Evolutionary conservation across 495 filamentous ascomycete genomes (phyloP).

Genomic region (Talaromyces thailandensis): DNA sequence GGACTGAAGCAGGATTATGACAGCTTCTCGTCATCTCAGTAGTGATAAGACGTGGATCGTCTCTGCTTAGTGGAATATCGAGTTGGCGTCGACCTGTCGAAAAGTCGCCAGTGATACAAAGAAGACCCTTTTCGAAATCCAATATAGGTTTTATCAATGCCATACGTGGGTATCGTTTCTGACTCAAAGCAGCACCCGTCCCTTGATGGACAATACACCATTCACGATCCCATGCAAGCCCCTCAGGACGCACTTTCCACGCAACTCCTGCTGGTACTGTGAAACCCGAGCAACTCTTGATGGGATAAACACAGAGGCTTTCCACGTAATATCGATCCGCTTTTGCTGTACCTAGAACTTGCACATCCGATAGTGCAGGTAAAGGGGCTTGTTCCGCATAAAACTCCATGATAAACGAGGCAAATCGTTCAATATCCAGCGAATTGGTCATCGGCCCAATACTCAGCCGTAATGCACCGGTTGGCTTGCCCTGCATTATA

Average conservation of each 20-base stretch:
- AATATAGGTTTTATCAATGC: slow-evolving; percentile 63
- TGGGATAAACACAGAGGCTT: slow-evolving; percentile 65
- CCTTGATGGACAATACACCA: slow-evolving; percentile 87
- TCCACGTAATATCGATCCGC: slow-evolving; percentile 39
- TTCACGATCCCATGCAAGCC: slow-evolving; percentile 85
- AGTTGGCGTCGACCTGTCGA: slow-evolving; percentile 14
- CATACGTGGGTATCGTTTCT: slow-evolving; percentile 80
- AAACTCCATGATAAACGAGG: slow-evolving; percentile 68
- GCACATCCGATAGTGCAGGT: slow-evolving; percentile 13
- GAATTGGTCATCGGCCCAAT: slow-evolving; percentile 81
- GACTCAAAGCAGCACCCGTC: slow-evolving; percentile 66
- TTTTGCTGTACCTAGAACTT: slow-evolving; percentile 13
- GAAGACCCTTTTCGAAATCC: slow-evolving; percentile 50
- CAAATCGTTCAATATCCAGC: slow-evolving; percentile 61
- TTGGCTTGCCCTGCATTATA: slow-evolving; percentile 72
- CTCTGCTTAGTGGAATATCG: slow-evolving; percentile 52
- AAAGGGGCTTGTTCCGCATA: slow-evolving; percentile 47
- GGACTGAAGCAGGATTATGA: slow-evolving; percentile 15
- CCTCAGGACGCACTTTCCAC: slow-evolving; percentile 73
- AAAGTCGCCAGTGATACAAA: slow-evolving; percentile 38
- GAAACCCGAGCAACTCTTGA: slow-evolving; percentile 81
- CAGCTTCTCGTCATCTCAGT: slow-evolving; percentile 17
- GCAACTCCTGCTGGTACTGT: slow-evolving; percentile 50
- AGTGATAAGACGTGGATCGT: slow-evolving; percentile 44
- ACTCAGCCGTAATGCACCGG: slow-evolving; percentile 76